A percentile compares a stretch with the other conserved stretches of the same genome.
phyloP scores from a whole-genome alignment of 257 asterid species.

The Solanum chiquidenum region DNA sequence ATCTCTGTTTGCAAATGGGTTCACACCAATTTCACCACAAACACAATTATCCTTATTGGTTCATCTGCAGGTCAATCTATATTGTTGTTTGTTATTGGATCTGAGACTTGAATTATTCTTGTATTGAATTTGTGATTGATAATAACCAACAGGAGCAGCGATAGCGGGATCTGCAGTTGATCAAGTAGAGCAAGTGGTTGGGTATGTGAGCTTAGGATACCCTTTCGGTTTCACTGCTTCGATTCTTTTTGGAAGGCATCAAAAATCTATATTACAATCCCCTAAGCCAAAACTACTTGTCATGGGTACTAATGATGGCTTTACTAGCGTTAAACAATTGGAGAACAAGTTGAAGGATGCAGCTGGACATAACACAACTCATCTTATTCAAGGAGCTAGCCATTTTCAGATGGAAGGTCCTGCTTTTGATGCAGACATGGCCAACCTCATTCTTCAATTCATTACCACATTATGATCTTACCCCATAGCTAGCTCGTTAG shows the following conservation, averaged over 20 bases:
- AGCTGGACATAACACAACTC: conserved; percentile 37
- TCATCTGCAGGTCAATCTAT: conserved; percentile 61
- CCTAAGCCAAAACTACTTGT: conserved; percentile 76
- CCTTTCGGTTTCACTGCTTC: conserved; percentile 77
- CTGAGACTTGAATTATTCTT: not conserved
- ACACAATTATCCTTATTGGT: conserved; percentile 54
- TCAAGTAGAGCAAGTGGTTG: conserved; percentile 44
- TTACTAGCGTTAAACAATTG: conserved; percentile 73
- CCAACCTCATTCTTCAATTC: conserved; percentile 33
- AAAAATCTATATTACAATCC: conserved; percentile 50
- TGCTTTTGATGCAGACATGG: conserved; percentile 63
- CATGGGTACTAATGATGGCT: conserved; percentile 78
- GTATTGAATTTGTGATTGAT: not conserved
- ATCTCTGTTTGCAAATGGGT: conserved; percentile 72
- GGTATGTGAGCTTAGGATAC: conserved; percentile 67
- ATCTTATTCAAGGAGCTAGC: conserved; percentile 61
- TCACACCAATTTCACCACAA: conserved; percentile 33
- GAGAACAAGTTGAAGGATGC: conserved; percentile 66
- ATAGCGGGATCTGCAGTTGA: conserved; percentile 81
- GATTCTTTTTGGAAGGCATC: conserved; percentile 71
- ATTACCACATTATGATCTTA: conserved; percentile 22
- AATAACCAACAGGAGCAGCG: conserved; percentile 41
- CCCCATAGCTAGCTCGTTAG: too few relatives aligned
- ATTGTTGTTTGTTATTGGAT: not conserved
- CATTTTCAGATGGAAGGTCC: conserved; percentile 91